Conservation (phyloP, 805 yeast species). For the Tetrapisispora arboricola region DNA sequence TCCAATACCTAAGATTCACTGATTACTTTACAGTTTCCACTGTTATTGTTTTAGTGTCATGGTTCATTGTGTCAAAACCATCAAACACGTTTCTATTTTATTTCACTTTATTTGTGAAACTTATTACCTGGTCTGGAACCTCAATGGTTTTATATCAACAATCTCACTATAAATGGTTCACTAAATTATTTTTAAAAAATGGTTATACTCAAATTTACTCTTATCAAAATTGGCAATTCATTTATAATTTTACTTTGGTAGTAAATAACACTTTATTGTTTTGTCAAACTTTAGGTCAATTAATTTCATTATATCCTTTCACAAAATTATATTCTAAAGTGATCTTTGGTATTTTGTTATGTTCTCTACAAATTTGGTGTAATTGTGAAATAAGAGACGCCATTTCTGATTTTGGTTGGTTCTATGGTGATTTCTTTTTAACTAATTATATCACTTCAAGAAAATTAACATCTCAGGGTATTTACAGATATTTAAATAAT, state of each 20-base stretch:
- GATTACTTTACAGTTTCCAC: constrained; percentile 46
- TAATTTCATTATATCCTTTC: constrained; percentile 14
- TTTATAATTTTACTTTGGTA: constrained; percentile 44
- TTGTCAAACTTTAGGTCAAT: constrained; percentile 29
- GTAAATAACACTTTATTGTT: constrained; percentile 47
- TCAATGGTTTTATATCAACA: constrained; percentile 47
- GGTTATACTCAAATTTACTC: constrained; percentile 58
- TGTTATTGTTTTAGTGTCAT: constrained; percentile 32
- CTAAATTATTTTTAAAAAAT: constrained; percentile 51
- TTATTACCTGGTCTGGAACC: constrained; percentile 41
- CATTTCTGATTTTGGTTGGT: constrained; percentile 83
- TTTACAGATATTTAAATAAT: constrained; percentile 69
- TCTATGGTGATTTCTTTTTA: constrained; percentile 75
- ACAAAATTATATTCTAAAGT: constrained; percentile 28
- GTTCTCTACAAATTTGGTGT: constrained; percentile 58
- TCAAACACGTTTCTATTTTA: constrained; percentile 25
- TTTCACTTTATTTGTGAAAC: constrained; percentile 38
- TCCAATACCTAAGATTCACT: constrained; percentile 51
- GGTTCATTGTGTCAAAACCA: constrained; percentile 26
- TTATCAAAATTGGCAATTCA: constrained; percentile 60
- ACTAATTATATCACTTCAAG: constrained; percentile 40
- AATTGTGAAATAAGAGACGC: constrained; percentile 56
- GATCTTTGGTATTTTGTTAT: constrained; percentile 48
- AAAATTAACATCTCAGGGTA: constrained; percentile 63
- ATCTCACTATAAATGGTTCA: constrained; percentile 50